Evolutionary conservation across 73 alveolate genomes (phyloP).

Genomic region (Symbiodinium natans): DNA sequence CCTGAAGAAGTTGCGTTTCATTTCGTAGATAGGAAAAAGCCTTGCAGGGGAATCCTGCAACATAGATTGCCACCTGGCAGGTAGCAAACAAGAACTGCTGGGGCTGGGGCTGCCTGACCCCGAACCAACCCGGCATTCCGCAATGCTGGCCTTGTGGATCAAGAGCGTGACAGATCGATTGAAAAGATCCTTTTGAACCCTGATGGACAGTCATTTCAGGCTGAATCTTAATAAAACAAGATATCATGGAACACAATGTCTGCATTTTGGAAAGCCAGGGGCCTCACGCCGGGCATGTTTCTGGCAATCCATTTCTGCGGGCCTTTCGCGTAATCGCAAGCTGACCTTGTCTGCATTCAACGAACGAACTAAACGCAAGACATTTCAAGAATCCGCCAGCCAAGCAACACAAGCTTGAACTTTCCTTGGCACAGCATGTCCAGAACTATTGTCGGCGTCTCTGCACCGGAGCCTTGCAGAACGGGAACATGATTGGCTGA

Average conservation of each 20-base stretch:
- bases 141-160: background rate
- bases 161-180: background rate
- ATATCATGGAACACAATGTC: too few relatives aligned
- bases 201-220: background rate
- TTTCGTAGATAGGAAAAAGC: background rate
- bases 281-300: background rate
- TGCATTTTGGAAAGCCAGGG: background rate
- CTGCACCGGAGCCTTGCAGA: conserved; percentile 25
- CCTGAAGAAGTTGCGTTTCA: background rate
- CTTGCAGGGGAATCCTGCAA: conserved; percentile 39
- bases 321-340: conserved; percentile 23
- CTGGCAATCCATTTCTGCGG: background rate
- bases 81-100: background rate
- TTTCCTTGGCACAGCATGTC: background rate
- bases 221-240: background rate
- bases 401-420: background rate
- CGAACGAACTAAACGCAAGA: too few relatives aligned
- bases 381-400: background rate
- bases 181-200: conserved; percentile 9
- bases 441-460: background rate
- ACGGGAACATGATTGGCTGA: too few relatives aligned
- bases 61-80: conserved; percentile 7
- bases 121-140: too few relatives aligned
- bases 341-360: background rate
- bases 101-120: background rate